Base-by-base conservation (phyloP, 345 rosid genomes). In the Euclidium syriacum region DNA sequence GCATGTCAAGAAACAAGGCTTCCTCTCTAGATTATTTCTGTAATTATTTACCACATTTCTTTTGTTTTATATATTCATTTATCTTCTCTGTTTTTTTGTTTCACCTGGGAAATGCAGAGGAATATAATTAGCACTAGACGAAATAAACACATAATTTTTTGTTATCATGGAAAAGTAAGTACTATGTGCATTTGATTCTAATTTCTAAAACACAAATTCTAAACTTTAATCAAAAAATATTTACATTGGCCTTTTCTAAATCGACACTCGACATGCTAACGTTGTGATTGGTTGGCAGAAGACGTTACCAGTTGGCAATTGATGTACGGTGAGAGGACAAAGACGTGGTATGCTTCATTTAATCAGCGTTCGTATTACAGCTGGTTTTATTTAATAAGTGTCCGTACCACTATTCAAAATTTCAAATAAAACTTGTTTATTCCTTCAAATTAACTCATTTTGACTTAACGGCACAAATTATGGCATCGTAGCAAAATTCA, bases 11-110 rank as follows among this genome's bases (percentile, higher is more conserved):
- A 71, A 56, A 63, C 75, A 56, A 56, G 49, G 52, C 19, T 63
- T 71, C 22, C 59, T 71, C 17, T 71, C 70, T 4, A 71, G 70
- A 71, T 55, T 71, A 39, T 71, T 71, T 56, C 4, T 71, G 36
- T 70, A 46, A 62, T 19, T 25, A 50, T 50, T 34, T 57, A 26
- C 12, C 7, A 58, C 25, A 43, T 35, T 26, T 36, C 30, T 36
- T 54, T 24, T 62, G 52, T 11, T 35, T 44, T 25, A 18, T 34
- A 14, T 52, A 52, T 36, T 46, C 35, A 15, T 36, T 62, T 40
- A 8, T 43, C 1, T 35, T 40, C 36, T 17, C 14, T 22, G 32
- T 10, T 24, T 52, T 23, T 29, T 29, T 29, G 33, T 30, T 29
- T 34, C 17, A 9, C 38, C 56, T 23, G 9, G 16, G 3, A 24